phyloP scores from a whole-genome alignment of 345 rosid genomes.

The Melaleuca quinquenervia region DNA sequence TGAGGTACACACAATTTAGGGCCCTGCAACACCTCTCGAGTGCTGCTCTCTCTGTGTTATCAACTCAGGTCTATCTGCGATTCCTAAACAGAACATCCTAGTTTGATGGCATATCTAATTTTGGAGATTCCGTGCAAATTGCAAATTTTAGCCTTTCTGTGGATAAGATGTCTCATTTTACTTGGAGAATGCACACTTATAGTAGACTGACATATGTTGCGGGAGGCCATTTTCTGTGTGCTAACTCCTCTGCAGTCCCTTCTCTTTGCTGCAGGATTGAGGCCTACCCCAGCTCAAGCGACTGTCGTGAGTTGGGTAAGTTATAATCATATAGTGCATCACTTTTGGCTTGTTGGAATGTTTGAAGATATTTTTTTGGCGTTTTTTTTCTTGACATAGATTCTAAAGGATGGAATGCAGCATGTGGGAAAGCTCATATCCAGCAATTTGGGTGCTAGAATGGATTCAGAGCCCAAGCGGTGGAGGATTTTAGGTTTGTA shows the following conservation, averaged over 20 bases:
- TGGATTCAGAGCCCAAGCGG: slow-evolving; percentile 93
- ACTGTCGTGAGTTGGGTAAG: slow-evolving; percentile 95
- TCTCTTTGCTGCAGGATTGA: slow-evolving; percentile 95
- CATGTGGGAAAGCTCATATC: slow-evolving; percentile 86
- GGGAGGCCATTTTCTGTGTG: slow-evolving; percentile 7
- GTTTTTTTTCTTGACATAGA: slow-evolving; percentile 30
- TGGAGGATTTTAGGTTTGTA: slow-evolving; percentile 82
- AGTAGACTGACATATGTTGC: not conserved
- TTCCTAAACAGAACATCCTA: not conserved
- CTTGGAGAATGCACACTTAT: not conserved
- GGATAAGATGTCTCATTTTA: not conserved
- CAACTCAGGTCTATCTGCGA: slow-evolving; percentile 67
- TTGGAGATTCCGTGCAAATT: not conserved
- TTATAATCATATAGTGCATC: not conserved
- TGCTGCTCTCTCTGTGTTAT: slow-evolving; percentile 77
- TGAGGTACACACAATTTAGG: slow-evolving; percentile 80
- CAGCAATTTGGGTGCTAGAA: slow-evolving; percentile 93
- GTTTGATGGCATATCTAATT: not conserved
- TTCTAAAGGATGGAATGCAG: slow-evolving; percentile 95
- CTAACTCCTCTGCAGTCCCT: slow-evolving; percentile 78
- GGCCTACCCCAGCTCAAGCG: slow-evolving; percentile 93
- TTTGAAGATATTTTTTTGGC: not conserved
- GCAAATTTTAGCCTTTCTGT: not conserved
- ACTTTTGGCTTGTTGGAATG: not conserved
- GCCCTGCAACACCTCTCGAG: slow-evolving; percentile 83